Evolutionary conservation across 1,284 basidiomycete genomes (phyloP), one percentile per base, ranked within the genome.

Genomic region (Sphaerobolus stellatus): DNA sequence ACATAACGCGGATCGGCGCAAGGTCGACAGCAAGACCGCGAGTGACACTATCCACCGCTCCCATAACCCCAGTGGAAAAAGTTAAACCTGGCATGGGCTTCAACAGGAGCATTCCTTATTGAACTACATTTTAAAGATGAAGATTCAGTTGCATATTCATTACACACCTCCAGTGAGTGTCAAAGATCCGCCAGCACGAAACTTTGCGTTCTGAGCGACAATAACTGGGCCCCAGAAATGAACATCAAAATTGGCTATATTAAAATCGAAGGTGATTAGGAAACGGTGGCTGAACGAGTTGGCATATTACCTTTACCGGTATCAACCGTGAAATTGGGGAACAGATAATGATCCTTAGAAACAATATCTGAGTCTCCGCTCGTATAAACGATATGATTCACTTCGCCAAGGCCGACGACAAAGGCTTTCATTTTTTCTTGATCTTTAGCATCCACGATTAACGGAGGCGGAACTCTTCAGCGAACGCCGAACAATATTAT

Each of bases 1-100:
- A 47, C 57, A 52, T 33, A 1, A 63, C 62, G 11, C 62, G 54
- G 11, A 60, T 56, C 7, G 62, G 62, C 13, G 62, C 62, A n/a
- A 63, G 50, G 34, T 63, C 61, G 14, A 63, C 57, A 13, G 62
- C 62, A 22, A 63, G 54, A 6, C 62, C 62, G 11, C 62, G 54
- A n/a, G 57, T 59, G n/a, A 62, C 36, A 2, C 52, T 36, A 40
- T 63, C 62, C 27, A 58, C 54, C 6, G 62, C 60, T 40, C 62
- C 62, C 20, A 57, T 47, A 14, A 63, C 28, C 5, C 57, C 59
- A 13, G 61, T 59, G 11, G 46, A 56, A 20, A 63, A 43, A 5
- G 57, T 47, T 59, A 59, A 63, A 5, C 49, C 50, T 47, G 53
- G 45, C 14, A 18, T 29, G 3, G 62, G 61, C 48, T 56, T 62